These are phyloP conservation scores for Chlamydomonas applanata DNA, from an alignment of 139 green algal species.

Conservation along the genomic window DNA sequence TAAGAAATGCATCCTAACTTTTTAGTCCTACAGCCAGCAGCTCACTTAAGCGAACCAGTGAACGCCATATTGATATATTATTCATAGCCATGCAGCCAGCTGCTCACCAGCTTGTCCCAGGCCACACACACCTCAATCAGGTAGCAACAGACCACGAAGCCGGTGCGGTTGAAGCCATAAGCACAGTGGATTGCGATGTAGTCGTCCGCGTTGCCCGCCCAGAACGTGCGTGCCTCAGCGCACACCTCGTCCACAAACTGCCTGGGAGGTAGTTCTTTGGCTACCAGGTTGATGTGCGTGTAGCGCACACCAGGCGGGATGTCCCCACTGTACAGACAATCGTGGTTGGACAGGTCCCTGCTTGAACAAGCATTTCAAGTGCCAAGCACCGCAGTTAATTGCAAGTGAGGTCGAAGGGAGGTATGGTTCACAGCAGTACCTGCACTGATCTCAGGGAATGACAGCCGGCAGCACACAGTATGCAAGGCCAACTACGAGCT, in stretches of 20 bases:
- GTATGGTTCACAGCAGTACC: no score
- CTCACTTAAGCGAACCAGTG: no score
- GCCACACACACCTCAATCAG: conserved; percentile 46
- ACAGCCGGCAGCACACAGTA: no score
- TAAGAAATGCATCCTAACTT: no score
- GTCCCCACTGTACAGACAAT: conserved; percentile 79
- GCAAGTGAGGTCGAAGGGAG: no score
- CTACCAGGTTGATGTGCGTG: conserved; percentile 57
- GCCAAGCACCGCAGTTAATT: background rate
- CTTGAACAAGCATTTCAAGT: background rate
- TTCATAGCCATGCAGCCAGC: no score
- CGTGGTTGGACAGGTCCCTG: conserved; percentile 41
- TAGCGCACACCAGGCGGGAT: conserved; percentile 58
- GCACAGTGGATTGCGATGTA: conserved; percentile 86
- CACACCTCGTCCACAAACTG: conserved; percentile 54
- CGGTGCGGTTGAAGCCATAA: conserved; percentile 90
- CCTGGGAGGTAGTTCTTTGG: conserved; percentile 65
- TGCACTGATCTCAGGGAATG: no score
- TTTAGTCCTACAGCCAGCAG: no score
- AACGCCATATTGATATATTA: no score
- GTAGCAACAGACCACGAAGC: conserved; percentile 83
- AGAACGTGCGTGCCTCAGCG: conserved; percentile 50
- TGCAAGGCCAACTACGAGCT: no score
- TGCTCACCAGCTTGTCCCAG: no score
- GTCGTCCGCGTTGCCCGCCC: conserved; percentile 41